Conservation (phyloP, 1,139 yeast genomes). For the Nakaseomyces sp. region DNA sequence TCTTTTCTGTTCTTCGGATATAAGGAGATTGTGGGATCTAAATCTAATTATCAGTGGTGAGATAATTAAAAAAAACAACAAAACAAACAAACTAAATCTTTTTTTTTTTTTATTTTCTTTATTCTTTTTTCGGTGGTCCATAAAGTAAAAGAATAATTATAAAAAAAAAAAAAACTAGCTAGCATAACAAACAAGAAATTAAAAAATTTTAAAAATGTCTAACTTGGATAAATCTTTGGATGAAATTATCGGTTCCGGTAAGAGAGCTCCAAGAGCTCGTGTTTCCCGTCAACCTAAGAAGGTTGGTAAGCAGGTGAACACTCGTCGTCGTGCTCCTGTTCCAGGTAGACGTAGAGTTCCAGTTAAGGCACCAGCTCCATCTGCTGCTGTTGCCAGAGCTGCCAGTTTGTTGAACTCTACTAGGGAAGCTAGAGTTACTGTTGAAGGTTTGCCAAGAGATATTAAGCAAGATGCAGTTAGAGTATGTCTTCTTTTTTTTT, state of each 20-base stretch:
- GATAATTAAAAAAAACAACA: neutral
- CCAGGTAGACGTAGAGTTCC: slow-evolving; percentile 26
- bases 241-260: slow-evolving; percentile 69
- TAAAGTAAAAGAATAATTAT: slow-evolving; percentile 2
- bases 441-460: slow-evolving; percentile 70
- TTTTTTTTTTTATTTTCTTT: no score
- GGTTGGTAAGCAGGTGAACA: slow-evolving; percentile 25
- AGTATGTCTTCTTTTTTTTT: slow-evolving; percentile 46
- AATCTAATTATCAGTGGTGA: neutral
- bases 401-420: slow-evolving; percentile 42
- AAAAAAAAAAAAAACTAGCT: slow-evolving; percentile 4
- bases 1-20: neutral
- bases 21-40: no score
- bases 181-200: no score
- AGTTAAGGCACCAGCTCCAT: slow-evolving; percentile 8
- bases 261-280: slow-evolving; percentile 37
- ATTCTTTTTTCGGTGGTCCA: no score
- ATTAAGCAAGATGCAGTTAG: slow-evolving; percentile 67
- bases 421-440: slow-evolving; percentile 65
- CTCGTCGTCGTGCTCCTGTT: slow-evolving; percentile 21
- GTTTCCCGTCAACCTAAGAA: slow-evolving; percentile 25
- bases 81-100: no score
- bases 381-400: slow-evolving; percentile 36
- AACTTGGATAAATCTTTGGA: slow-evolving; percentile 90
- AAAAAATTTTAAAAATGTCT: slow-evolving; percentile 40